Conservation (phyloP, 345 rosid species). For the Eucalyptus dawsonii region DNA sequence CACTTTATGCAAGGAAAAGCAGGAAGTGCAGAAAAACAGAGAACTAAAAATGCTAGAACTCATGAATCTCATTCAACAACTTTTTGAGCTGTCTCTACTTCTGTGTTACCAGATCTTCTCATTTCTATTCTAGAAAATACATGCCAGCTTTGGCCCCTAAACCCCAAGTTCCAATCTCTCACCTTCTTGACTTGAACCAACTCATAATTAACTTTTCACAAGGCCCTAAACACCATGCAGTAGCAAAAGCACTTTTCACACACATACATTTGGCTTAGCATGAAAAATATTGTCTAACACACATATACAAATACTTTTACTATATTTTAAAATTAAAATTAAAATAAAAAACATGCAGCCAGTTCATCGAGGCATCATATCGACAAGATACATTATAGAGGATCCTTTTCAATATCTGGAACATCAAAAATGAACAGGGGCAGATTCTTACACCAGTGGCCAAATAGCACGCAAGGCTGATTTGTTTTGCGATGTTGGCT, state of each 20-base stretch:
- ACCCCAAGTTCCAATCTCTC: not conserved
- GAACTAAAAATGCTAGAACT: not conserved
- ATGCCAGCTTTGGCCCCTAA: not conserved
- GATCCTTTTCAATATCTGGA: not conserved
- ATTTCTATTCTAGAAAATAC: not conserved
- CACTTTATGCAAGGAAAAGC: not conserved
- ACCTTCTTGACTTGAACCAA: not conserved
- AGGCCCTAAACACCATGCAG: not conserved
- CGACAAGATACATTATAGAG: not conserved
- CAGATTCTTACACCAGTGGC: conserved; percentile 72
- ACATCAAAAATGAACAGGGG: not conserved
- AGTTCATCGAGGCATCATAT: not conserved
- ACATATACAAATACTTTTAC: not conserved
- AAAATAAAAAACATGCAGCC: not conserved
- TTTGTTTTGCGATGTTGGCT: conserved; percentile 92
- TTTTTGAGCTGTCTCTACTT: not conserved
- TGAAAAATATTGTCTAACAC: not conserved
- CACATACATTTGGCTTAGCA: not conserved
- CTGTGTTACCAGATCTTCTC: not conserved
- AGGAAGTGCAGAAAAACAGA: not conserved
- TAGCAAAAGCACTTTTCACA: not conserved
- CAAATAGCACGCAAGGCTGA: conserved; percentile 72
- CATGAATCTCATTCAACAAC: not conserved
- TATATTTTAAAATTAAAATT: not conserved
- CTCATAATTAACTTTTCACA: too few species aligned